Evolutionary conservation across 768 basidiomycete genomes (phyloP).

Genomic region (Tulasnella sp.): DNA sequence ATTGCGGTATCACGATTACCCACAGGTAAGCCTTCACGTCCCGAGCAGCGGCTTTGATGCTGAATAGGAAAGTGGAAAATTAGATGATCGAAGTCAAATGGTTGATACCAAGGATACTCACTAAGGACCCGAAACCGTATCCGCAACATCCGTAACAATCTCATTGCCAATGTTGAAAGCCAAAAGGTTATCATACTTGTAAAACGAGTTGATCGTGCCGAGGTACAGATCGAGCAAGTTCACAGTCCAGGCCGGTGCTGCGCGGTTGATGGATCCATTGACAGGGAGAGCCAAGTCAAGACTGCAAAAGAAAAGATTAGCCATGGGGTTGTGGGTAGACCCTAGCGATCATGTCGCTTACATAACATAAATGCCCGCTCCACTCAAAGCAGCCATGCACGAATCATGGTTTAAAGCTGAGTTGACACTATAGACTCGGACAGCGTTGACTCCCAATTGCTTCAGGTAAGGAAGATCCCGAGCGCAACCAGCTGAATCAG

Average conservation of each 20-base stretch:
- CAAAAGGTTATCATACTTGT: conserved; percentile 79
- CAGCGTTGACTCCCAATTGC: conserved; percentile 65
- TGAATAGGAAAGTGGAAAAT: background rate
- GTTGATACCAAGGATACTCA: background rate
- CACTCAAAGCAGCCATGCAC: conserved; percentile 70
- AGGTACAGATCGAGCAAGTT: conserved; percentile 72
- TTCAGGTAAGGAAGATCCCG: conserved; percentile 73
- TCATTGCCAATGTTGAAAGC: conserved; percentile 91
- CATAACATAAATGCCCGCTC: conserved; percentile 84
- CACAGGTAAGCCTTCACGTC: conserved; percentile 79
- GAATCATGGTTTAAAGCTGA: conserved; percentile 71
- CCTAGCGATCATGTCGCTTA: conserved; percentile 30
- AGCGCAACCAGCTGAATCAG: conserved; percentile 52
- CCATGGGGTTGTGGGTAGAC: background rate
- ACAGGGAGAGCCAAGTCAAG: conserved; percentile 78
- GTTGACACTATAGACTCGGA: conserved; percentile 83
- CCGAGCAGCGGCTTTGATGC: conserved; percentile 81
- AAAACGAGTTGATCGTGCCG: conserved; percentile 65
- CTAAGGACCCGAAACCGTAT: conserved; percentile 58
- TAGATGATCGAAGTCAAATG: background rate
- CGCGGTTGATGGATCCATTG: conserved; percentile 72
- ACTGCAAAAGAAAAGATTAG: conserved; percentile 32
- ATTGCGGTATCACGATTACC: conserved; percentile 24
- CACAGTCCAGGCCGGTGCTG: conserved; percentile 65
- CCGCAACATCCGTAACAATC: conserved; percentile 41